Evolutionary conservation across 2,329 filamentous ascomycete genomes (phyloP).

Genomic region (Annulohypoxylon truncatum): DNA sequence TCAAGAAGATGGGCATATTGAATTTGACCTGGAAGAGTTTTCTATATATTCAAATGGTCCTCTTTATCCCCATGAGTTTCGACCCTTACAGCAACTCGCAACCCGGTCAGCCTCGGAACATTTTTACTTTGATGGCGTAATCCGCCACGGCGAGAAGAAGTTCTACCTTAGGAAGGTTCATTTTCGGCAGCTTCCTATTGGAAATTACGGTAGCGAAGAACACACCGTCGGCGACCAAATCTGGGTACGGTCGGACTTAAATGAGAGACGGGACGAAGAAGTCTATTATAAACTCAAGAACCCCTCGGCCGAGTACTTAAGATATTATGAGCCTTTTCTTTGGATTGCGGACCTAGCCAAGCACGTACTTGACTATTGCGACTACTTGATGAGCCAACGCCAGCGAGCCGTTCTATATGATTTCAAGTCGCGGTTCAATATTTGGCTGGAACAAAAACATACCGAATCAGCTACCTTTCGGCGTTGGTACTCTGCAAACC

Average conservation of each 20-base stretch:
- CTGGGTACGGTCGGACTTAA: conserved; percentile 70
- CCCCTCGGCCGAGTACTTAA: conserved; percentile 69
- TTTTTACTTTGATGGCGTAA: conserved; percentile 69
- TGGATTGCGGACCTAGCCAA: conserved; percentile 80
- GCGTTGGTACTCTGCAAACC: conserved; percentile 65
- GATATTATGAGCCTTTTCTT: conserved; percentile 72
- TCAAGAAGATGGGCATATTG: conserved; percentile 51
- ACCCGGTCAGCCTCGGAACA: conserved; percentile 51
- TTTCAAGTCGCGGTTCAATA: conserved; percentile 68
- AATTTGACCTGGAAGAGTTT: conserved; percentile 69
- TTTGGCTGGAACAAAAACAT: conserved; percentile 66
- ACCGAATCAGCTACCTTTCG: conserved; percentile 55
- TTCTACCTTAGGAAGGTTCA: conserved; percentile 67
- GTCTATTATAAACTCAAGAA: conserved; percentile 73
- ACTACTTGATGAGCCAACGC: conserved; percentile 47
- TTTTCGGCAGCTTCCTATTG: conserved; percentile 71
- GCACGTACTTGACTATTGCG: conserved; percentile 76
- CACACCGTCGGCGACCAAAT: conserved; percentile 64
- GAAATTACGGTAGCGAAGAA: conserved; percentile 67
- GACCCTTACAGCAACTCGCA: conserved; percentile 64
- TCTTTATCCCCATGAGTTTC: conserved; percentile 61
- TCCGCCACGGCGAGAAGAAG: conserved; percentile 58
- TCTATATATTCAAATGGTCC: conserved; percentile 62
- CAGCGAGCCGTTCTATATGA: conserved; percentile 61
- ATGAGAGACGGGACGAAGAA: conserved; percentile 51